Conservation (phyloP, 805 yeast genomes). For the Candida methanosorbosa region DNA sequence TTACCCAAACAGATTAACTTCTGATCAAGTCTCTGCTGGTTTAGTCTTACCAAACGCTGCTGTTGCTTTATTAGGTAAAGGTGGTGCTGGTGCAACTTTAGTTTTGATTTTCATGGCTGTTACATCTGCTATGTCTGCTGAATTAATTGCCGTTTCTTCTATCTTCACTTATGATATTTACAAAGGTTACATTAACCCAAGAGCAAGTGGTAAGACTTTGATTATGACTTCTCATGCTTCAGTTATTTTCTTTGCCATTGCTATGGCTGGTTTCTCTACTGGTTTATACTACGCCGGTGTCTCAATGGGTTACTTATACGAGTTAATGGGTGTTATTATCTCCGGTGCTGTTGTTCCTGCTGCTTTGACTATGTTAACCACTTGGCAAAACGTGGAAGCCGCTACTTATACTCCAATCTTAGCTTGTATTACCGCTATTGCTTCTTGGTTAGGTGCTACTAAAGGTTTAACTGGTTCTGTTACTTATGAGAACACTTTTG, state of each 20-base stretch:
- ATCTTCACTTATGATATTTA: constrained; percentile 80
- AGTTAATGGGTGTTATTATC: constrained; percentile 83
- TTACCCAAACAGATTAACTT: constrained; percentile 57
- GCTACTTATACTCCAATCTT: constrained; percentile 71
- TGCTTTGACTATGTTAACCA: constrained; percentile 55
- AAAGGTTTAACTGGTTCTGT: constrained; percentile 33
- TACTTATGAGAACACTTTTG: constrained; percentile 53
- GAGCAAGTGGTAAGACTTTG: constrained; percentile 65
- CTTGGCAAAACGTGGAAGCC: constrained; percentile 56
- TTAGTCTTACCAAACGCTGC: constrained; percentile 74
- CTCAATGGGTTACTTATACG: constrained; percentile 80
- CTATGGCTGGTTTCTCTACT: constrained; percentile 76
- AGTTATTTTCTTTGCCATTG: constrained; percentile 47
- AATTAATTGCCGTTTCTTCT: constrained; percentile 80
- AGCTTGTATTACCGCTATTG: constrained; percentile 66
- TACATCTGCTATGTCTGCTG: constrained; percentile 89
- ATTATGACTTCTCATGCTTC: constrained; percentile 61
- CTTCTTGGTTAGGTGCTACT: constrained; percentile 54
- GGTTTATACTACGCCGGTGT: constrained; percentile 78
- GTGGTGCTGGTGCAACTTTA: constrained; percentile 81
- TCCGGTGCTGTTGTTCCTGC: constrained; percentile 82
- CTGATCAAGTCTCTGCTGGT: constrained; percentile 74
- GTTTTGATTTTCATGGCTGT: constrained; percentile 84
- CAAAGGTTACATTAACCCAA: constrained; percentile 71
- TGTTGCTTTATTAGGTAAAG: constrained; percentile 72